Evolutionary conservation across 2,329 filamentous ascomycete species (phyloP).

Genomic region (Colletotrichum eleusines): DNA sequence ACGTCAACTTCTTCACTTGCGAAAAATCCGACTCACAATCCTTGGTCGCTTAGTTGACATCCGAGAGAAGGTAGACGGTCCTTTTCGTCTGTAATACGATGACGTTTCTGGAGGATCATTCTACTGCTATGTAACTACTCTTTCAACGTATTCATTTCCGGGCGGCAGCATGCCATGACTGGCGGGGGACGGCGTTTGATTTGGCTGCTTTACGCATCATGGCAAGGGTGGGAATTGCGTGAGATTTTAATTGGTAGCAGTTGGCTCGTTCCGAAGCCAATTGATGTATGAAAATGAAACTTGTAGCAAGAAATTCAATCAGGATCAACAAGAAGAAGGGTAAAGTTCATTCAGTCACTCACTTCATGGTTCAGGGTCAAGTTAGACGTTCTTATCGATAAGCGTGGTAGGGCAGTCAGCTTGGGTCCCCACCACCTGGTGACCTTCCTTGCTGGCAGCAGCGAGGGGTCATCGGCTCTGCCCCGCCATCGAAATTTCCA

Average conservation of each 20-base stretch:
- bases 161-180: constrained; percentile 32
- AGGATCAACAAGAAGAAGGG: background rate
- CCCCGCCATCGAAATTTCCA: constrained; percentile 40
- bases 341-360: background rate
- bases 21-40: constrained; percentile 58
- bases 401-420: background rate
- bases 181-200: constrained; percentile 35
- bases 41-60: constrained; percentile 34
- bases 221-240: constrained; percentile 24
- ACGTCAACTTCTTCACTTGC: constrained; percentile 90
- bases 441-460: background rate
- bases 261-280: constrained; percentile 18
- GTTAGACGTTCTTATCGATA: constrained; percentile 22
- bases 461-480: constrained; percentile 32
- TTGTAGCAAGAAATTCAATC: background rate
- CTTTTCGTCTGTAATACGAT: constrained; percentile 18
- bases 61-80: background rate
- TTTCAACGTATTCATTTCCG: constrained; percentile 26
- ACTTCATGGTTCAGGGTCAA: background rate
- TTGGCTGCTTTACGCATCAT: constrained; percentile 19
- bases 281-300: constrained; percentile 24
- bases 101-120: background rate
- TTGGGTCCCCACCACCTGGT: constrained; percentile 12
- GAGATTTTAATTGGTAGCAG: constrained; percentile 14
- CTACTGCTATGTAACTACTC: constrained; percentile 33